Evolutionary conservation across 1,139 yeast genomes (phyloP), one percentile per base, ranked within the genome.

Genomic region (Magnusiomyces paraingens): DNA sequence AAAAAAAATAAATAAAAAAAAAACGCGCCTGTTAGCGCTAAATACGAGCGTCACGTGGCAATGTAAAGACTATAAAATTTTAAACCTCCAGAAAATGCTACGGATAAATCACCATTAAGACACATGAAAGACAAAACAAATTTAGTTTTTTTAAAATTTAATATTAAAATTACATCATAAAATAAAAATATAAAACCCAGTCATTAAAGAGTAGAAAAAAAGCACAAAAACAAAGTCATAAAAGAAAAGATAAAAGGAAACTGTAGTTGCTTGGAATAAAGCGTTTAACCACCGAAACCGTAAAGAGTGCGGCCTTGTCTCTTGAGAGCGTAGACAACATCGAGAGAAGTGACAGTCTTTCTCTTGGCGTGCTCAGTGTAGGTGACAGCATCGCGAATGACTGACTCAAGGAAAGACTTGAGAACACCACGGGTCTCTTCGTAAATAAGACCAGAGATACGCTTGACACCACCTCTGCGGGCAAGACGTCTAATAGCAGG

Each of bases 391-490:
- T 93, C 98, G 81, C 97, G 89, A 77, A 93, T 93, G 68, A 91
- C 97, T 72, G 87, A 85, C 79, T 90, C 97, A 73, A 93, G 83
- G 86, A 91, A 93, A 59, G 95, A 81, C 80, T 91, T 91, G 67
- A 93, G 82, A 67, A 93, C 98, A 65, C 87, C 93, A 81, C 99
- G 89, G 70, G 94, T 96, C 82, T 91, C 97, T 80, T 93, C 98
- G 81, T 93, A 93, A 76, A 93, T 91, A 74, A 91, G 82, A 73
- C 96, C 98, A 63, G 98, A 91, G 70, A 93, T 93, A 86, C 98
- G 96, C 86, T 93, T 93, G 73, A 93, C 99, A 88, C 99, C 99
- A 80, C 99, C 99, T 88, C 99, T 90, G 85, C 99, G 91, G 59
- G 99, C 99, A 71, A 93, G 86, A 87, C 99, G 91, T 82, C 99